Evolutionary conservation across 2,329 filamentous ascomycete genomes (phyloP), one percentile per base, ranked within the genome.

Genomic region (Colletotrichum sp.): DNA sequence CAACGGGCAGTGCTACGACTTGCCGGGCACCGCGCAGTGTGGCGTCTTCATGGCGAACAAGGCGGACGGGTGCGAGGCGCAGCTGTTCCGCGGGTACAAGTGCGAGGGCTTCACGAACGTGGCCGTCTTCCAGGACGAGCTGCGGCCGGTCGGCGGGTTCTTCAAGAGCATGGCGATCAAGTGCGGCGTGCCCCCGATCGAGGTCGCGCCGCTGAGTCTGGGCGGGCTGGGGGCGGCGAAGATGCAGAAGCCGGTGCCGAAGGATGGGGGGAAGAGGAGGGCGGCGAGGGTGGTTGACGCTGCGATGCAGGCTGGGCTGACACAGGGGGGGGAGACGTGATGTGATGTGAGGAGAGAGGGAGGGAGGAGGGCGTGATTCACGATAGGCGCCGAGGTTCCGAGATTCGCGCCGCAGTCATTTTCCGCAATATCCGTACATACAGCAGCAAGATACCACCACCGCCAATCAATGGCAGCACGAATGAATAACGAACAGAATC

Each of bases 1-100:
- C 6, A 30, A 70, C 25, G 74, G 74, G 28, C 74, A 76, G 66
- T 76, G 74, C 71, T 76, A 76, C 60, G 60, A 76, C 30, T 66
- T 76, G 27, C 60, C 71, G 3, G 66, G 52, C 25, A 70, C 66
- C 6, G 74, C 66, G 60, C 61, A 76, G 65, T 76, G 74, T 60
- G 74, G 70, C 18, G 27, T 76, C 22, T 76, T 76, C 52, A 39
- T 55, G 66, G 74, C 43, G 2, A 76, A 70, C 71, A 75, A 66
- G 74, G 74, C 65, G 22, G 74, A 76, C 30, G 74, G 74, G 25
- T 76, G 74, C 71, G 74, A 76, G 71, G 74, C 74, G 48, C 58
- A 48, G 60, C 60, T 76, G 48, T 76, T 74, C 55, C 43, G 70
- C 30, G 74, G 71, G n/a, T 10, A 32, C 28, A 32, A 62, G 34